phyloP scores from a whole-genome alignment of 352 stramenopile species.

The Phytophthora crassamura region DNA sequence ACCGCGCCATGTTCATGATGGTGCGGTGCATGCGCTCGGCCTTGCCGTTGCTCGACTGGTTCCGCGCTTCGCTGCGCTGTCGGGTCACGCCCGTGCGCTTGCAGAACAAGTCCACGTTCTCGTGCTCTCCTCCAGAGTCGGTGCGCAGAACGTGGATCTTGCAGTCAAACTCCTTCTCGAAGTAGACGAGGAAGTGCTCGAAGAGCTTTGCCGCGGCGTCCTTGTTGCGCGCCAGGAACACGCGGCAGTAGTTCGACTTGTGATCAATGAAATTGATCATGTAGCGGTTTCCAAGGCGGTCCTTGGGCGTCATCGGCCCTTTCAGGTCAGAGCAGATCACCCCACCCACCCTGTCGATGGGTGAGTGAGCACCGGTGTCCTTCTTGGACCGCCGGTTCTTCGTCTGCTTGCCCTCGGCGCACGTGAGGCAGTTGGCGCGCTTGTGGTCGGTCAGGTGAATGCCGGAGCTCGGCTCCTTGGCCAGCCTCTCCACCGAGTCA shows the following conservation, averaged over 20 bases:
- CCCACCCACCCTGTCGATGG: constrained; percentile 4
- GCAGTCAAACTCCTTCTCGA: constrained; percentile 11
- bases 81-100: constrained; percentile 19
- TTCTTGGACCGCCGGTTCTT: too few species aligned
- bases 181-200: constrained; percentile 11
- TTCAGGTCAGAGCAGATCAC: constrained; percentile 7
- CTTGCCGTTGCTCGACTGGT: constrained; percentile 42
- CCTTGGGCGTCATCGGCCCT: constrained; percentile 4
- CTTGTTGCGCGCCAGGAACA: constrained; percentile 22
- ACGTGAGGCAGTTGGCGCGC: background rate
- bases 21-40: constrained; percentile 8
- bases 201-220: constrained; percentile 13
- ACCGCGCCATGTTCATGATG: constrained; percentile 37
- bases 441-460: background rate
- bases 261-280: constrained; percentile 27
- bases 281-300: constrained; percentile 6
- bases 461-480: background rate
- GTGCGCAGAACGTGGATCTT: constrained; percentile 11
- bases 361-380: background rate
- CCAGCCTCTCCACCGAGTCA: background rate
- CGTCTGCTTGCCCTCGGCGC: too few species aligned
- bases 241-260: constrained; percentile 17
- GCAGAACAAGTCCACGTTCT: constrained; percentile 40
- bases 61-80: constrained; percentile 31
- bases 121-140: constrained; percentile 32